Conservation (phyloP, 2,329 filamentous ascomycete genomes). For the Phyllosticta citrichinensis region DNA sequence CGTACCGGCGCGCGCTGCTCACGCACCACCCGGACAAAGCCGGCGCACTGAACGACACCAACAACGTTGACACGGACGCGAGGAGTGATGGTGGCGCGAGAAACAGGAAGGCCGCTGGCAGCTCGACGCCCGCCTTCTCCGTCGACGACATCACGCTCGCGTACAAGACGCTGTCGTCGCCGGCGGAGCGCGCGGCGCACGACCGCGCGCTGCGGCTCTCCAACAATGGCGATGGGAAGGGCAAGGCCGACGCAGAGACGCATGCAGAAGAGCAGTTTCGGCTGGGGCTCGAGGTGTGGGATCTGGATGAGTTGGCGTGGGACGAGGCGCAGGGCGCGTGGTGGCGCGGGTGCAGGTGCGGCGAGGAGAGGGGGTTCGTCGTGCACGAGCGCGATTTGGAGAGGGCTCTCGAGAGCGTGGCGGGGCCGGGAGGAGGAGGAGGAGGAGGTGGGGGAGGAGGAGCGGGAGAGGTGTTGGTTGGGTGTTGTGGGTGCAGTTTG, state of each 20-base stretch:
- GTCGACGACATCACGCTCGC: conserved; percentile 52
- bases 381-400: conserved; percentile 46
- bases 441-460: neutral
- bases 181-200: conserved; percentile 37
- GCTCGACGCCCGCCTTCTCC: conserved; percentile 35
- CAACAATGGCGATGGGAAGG: neutral
- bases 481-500: conserved; percentile 54
- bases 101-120: neutral
- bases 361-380: conserved; percentile 45
- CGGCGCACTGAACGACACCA: neutral
- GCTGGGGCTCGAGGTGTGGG: conserved; percentile 6
- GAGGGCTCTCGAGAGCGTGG: conserved; percentile 32
- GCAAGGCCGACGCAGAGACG: conserved; percentile 2
- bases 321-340: conserved; percentile 33
- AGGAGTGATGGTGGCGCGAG: neutral
- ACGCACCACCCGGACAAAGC: conserved; percentile 50
- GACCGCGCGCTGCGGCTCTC: conserved; percentile 21
- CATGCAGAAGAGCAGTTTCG: conserved; percentile 1
- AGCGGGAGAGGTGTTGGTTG: conserved; percentile 46
- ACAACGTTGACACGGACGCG: neutral
- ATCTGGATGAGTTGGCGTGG: conserved; percentile 16
- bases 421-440: neutral
- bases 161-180: conserved; percentile 43
- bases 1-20: conserved; percentile 49
- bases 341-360: conserved; percentile 48